Conservation (phyloP, 352 stramenopile species). For the Phytophthora boehmeriae region DNA sequence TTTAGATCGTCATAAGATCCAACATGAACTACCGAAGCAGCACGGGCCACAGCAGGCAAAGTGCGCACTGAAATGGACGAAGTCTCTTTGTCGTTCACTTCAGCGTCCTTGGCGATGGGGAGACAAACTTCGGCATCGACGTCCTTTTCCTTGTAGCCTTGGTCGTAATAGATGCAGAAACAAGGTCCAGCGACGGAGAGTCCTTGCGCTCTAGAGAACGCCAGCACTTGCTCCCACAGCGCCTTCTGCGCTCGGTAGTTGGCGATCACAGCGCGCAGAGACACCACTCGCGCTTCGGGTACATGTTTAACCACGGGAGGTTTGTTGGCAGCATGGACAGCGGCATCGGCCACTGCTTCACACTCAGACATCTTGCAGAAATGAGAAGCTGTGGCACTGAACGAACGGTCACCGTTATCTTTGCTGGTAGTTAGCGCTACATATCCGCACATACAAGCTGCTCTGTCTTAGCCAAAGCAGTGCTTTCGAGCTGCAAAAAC, state of each 20-base stretch:
- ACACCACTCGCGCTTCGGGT: constrained; percentile 36
- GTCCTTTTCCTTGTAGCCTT: constrained; percentile 46
- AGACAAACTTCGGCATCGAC: constrained; percentile 55
- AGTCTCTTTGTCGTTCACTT: constrained; percentile 16
- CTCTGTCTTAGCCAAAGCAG: too few species aligned
- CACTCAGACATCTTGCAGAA: constrained; percentile 20
- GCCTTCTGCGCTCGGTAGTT: constrained; percentile 53
- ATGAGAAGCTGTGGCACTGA: too few species aligned
- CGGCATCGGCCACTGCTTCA: constrained; percentile 18
- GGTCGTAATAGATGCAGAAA: constrained; percentile 48
- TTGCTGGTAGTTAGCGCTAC: too few species aligned
- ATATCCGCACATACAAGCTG: too few species aligned
- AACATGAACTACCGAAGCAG: constrained; percentile 30
- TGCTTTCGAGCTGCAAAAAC: too few species aligned
- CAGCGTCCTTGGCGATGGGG: constrained; percentile 28
- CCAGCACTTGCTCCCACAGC: constrained; percentile 41
- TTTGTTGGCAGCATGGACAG: constrained; percentile 14
- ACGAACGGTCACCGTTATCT: too few species aligned
- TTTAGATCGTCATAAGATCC: constrained; percentile 40
- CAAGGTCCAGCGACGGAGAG: constrained; percentile 28
- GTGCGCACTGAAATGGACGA: constrained; percentile 27
- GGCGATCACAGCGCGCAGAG: constrained; percentile 40
- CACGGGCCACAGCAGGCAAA: constrained; percentile 18
- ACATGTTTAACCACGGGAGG: constrained; percentile 38
- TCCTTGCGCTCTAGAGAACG: constrained; percentile 26